phyloP scores from a whole-genome alignment of 2,329 filamentous ascomycete genomes.

The Venturia asperata region DNA sequence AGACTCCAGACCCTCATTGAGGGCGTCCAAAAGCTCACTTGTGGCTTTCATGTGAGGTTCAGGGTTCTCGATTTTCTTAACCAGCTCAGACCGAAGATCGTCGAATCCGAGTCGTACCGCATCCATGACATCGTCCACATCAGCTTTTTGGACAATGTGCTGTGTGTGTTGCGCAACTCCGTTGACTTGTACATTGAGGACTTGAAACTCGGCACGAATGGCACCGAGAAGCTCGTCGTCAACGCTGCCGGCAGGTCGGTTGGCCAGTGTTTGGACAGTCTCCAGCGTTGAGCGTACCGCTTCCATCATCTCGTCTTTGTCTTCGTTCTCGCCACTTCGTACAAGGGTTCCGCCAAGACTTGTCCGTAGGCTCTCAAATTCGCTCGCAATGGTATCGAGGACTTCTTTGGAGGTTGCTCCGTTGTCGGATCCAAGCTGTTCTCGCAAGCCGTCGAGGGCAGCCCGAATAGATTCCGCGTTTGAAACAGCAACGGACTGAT shows the following conservation, averaged over 20 bases:
- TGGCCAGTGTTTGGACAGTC: constrained; percentile 30
- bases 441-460: constrained; percentile 38
- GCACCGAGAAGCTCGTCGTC: constrained; percentile 47
- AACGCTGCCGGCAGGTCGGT: constrained; percentile 28
- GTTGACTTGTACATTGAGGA: constrained; percentile 26
- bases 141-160: constrained; percentile 24
- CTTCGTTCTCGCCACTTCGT: constrained; percentile 28
- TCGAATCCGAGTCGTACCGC: constrained; percentile 44
- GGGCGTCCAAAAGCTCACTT: constrained; percentile 52
- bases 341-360: constrained; percentile 38
- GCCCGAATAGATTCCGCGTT: constrained; percentile 50
- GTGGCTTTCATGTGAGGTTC: constrained; percentile 49
- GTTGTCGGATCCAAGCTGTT: constrained; percentile 34
- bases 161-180: constrained; percentile 20
- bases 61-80: constrained; percentile 47
- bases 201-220: constrained; percentile 45
- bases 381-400: constrained; percentile 37
- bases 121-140: constrained; percentile 44
- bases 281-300: constrained; percentile 33
- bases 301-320: constrained; percentile 38
- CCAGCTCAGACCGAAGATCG: constrained; percentile 42
- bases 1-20: constrained; percentile 64
- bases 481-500: background rate
- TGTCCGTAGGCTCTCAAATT: constrained; percentile 39
- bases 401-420: constrained; percentile 36